Evolutionary conservation across 805 yeast species (phyloP), one percentile per base, ranked within the genome.

Genomic region (Maudiozyma barnettii): DNA sequence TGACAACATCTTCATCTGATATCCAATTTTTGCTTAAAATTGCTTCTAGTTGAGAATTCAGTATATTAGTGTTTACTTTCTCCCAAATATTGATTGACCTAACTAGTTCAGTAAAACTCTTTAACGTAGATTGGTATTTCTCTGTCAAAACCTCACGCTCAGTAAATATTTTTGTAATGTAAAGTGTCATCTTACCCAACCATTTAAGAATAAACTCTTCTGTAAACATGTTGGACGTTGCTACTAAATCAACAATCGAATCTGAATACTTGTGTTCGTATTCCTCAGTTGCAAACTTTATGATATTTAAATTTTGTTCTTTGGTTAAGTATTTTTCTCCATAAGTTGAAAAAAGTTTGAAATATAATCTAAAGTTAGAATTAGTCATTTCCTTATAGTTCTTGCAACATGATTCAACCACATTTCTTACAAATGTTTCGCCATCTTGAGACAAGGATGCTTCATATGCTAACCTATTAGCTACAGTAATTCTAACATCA

Each of bases 11-110:
- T 2, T 56, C 61, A 23, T 71, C 53, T 13, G 54, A 51, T 1
- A 77, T 56, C 83, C 88, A 83, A 33, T 59, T 54, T 2, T 65
- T 63, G 1, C 68, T 67, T 26, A 83, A 66, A 10, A 82, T 56
- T 3, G 76, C 85, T 58, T 84, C 89, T 29, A 83, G 58, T 50
- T 84, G 86, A 0, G 91, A 69, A 52, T 82, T 79, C 13, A 82
- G 49, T 45, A 80, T 67, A 6, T 71, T 53, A 8, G 57, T 54
- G 4, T 82, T 74, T 5, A 79, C 69, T 6, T 61, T 44, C 3
- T 63, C 59, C 71, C 78, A 69, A 14, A 74, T 45, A 4, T 69
- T 55, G 6, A 55, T 37, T 1, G 51, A 50, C 20, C 53, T 48
- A 0, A 68, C 43, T 3, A 80, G 59, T 0, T 48, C 44, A 30